Evolutionary conservation across 2,329 filamentous ascomycete species (phyloP), one percentile per base, ranked within the genome.

Genomic region (Tolypocladium cylindrosporum): DNA sequence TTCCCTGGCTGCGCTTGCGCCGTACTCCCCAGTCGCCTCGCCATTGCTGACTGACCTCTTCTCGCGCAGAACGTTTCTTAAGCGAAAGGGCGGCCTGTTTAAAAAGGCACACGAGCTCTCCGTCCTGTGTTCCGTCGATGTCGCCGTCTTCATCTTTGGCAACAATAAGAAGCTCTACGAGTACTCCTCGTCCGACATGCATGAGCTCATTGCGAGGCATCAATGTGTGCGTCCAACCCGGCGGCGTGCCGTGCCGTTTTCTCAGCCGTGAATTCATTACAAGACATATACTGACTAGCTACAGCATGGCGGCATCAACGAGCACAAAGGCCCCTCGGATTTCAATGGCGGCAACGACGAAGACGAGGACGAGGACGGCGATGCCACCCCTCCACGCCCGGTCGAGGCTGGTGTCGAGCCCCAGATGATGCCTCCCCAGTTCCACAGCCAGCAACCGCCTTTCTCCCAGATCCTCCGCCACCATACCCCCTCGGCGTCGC

Each of bases 51-150:
- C 59, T 58, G 53, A 55, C 48, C 34, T 42, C 16, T 24, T 11
- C 24, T 45, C 58, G 55, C 59, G 56, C 69, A 97, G 92, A 64
- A 99, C 94, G 51, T 99, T 99, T 74, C 79, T 99, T 66, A 99
- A 99, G 82, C 90, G 94, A 78, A 99, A 99, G 77, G 94, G 93
- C 67, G 94, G 94, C 68, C 81, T 99, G 55, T 99, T 99, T 83
- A 99, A 99, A 80, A 99, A 99, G 84, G 94, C 94, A 57, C 92
- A 99, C 74, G 94, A 99, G 81, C 83, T 99, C 56, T 96, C 93
- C 56, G 94, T 99, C 53, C 87, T 99, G 62, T 99, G 94, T 74
- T 97, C 92, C 43, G 94, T 99, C 71, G 94, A 99, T 73, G 94
- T 99, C 65, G 94, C 94, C 45, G 94, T 99, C 69, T 94, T 99